Evolutionary conservation across 257 asterid genomes (phyloP), one percentile per base, ranked within the genome.

Genomic region (Solanum sparsipilum): DNA sequence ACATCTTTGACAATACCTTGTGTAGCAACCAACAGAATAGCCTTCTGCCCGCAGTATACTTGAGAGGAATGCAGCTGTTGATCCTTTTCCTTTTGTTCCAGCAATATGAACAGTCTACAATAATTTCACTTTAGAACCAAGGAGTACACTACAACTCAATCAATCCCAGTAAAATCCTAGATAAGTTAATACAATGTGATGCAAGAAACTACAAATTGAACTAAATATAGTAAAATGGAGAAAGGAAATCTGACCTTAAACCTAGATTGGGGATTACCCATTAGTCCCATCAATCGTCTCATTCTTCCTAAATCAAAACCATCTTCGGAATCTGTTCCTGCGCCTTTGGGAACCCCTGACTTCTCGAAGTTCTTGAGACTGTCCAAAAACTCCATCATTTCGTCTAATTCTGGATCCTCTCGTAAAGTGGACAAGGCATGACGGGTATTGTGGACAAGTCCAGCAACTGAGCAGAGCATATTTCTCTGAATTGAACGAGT

Each of bases 81-180:
- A 97, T 87, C 99, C 99, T 92, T 97, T 97, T 67, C 99, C 99
- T 92, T 97, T 97, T 52, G 99, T 97, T 76, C 99, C 99, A 90
- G 98, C 98, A 46, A 97, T 93, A 88, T 97, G 99, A 44, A 97
- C 87, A 87, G 98, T 92, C 98, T 95, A 88, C 46, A 82, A 89
- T 67, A 71, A 71, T 72, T 71, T 48, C 60, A 48, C 60, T 48
- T 48, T 48, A 48, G 23, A 48, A 48, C 21, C 60, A 48, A 48
- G 8, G 21, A 15, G 60, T 16, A 7, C 7, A 48, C 60, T 48
- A 48, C 60, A 48, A 48, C 13, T 39, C 46, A 39, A 39, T 39
- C 46, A 9, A 39, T 39, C 13, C 4, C 46, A 39, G 1, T 39
- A 39, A 39, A 39, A 39, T 39, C 46, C 4, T 2, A 39, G 4